Evolutionary conservation across 108 stramenopile genomes (phyloP).

Genomic region (Pseudonitzschia delicatissima): DNA sequence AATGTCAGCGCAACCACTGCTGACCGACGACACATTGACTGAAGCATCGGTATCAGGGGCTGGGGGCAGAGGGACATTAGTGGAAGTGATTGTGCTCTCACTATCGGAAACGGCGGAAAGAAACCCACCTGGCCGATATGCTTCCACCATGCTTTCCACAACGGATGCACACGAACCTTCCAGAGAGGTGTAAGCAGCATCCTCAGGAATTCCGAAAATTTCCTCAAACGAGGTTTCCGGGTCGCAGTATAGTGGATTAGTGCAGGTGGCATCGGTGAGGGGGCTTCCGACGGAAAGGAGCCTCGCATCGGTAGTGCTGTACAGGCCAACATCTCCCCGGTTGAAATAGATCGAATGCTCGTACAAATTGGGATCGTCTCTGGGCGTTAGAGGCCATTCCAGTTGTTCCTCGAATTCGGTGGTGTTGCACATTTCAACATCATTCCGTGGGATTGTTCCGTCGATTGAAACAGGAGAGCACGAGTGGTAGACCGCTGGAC

Average conservation of each 20-base stretch:
- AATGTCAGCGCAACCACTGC: too few species aligned
- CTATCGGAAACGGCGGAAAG: neutral
- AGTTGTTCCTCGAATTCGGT: conserved; percentile 7
- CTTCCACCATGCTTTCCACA: conserved; percentile 3
- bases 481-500: conserved; percentile 14
- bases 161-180: conserved; percentile 7
- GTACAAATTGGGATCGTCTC: neutral
- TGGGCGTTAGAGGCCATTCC: conserved; percentile 11
- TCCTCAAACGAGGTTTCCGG: conserved; percentile 1
- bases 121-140: neutral
- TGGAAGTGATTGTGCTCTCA: too few species aligned
- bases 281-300: neutral
- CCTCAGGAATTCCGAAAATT: neutral
- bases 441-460: neutral
- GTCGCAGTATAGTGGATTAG: neutral
- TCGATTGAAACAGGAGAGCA: conserved; percentile 15
- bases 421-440: conserved; percentile 4
- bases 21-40: too few species aligned
- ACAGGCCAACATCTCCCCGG: conserved; percentile 9
- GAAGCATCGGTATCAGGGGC: too few species aligned
- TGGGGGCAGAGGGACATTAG: too few species aligned
- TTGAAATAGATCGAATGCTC: conserved; percentile 6
- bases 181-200: neutral
- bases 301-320: neutral
- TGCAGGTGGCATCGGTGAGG: neutral